Evolutionary conservation across 1,284 basidiomycete genomes (phyloP).

Genomic region (Ceratobasidium sp.): DNA sequence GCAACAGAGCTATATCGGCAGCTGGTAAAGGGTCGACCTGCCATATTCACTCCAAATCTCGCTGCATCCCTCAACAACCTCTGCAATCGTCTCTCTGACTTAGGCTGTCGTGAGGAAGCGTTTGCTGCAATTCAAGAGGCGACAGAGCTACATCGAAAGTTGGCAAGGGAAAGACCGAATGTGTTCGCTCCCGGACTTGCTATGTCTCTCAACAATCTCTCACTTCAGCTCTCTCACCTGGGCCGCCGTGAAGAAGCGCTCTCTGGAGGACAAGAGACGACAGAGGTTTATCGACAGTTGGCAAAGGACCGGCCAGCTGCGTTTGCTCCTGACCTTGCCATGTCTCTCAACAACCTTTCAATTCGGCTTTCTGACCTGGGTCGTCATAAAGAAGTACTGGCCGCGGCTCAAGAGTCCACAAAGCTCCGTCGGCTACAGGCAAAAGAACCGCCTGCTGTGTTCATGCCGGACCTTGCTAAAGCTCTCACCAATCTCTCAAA

Average conservation of each 20-base stretch:
- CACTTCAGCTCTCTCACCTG: not conserved
- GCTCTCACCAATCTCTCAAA: not conserved
- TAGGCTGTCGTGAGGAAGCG: conserved; percentile 2
- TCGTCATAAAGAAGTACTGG: not conserved
- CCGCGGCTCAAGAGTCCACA: not conserved
- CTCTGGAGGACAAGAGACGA: not conserved
- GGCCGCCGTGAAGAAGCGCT: conserved; percentile 5
- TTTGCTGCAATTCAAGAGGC: conserved; percentile 2
- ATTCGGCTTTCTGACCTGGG: not conserved
- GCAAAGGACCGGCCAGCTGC: not conserved
- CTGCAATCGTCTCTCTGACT: not conserved
- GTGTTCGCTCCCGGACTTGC: not conserved
- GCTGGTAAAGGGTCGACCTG: not conserved
- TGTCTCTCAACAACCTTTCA: not conserved
- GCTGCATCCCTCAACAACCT: conserved; percentile 7
- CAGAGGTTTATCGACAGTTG: not conserved
- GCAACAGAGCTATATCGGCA: not conserved
- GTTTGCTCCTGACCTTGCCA: too few species aligned
- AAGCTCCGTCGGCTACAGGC: not conserved
- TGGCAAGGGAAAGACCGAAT: not conserved
- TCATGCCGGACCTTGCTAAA: not conserved
- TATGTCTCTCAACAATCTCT: not conserved
- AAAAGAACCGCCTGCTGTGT: not conserved
- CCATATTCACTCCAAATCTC: not conserved
- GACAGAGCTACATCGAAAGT: not conserved